These are phyloP conservation scores for Stagonosporopsis cucurbitacearum DNA, from an alignment of 2,329 filamentous ascomycete species.

Conservation along the genomic window DNA sequence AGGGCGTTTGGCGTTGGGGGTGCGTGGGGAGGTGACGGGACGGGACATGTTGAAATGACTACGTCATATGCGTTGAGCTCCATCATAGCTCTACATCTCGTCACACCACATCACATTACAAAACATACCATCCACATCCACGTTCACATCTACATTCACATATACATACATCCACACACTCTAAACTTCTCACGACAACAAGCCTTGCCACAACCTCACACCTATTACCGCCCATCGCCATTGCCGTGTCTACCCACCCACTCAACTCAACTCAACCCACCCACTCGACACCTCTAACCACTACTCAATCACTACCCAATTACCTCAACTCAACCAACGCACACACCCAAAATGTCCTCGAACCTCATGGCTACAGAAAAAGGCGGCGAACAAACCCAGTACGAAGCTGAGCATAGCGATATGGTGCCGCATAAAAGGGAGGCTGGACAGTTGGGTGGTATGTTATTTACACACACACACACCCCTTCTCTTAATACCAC, in stretches of 20 bases:
- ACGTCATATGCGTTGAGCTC: constrained; percentile 24
- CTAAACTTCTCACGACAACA: neutral
- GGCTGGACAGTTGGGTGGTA: constrained; percentile 64
- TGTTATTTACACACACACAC: neutral
- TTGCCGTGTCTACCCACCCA: no score
- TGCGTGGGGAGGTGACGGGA: no score
- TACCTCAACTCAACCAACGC: neutral
- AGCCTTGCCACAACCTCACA: neutral
- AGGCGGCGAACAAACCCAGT: constrained; percentile 68
- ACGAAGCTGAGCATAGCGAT: constrained; percentile 63
- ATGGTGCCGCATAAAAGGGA: constrained; percentile 59
- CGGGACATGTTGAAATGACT: constrained; percentile 20
- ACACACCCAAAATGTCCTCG: constrained; percentile 53
- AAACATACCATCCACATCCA: neutral
- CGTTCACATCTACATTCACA: neutral
- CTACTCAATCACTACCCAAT: no score
- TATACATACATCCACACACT: neutral
- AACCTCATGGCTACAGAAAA: constrained; percentile 65
- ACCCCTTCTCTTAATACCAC: neutral
- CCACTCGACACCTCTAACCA: no score
- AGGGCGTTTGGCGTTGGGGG: constrained; percentile 29
- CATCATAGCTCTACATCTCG: constrained; percentile 23
- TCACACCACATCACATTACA: no score
- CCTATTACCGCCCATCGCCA: neutral
- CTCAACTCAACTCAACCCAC: no score